Percentiles rank a stretch among this genome's conserved stretches.
phyloP scores from a whole-genome alignment of 345 rosid species.

The Psidium friedrichsthalianum region DNA sequence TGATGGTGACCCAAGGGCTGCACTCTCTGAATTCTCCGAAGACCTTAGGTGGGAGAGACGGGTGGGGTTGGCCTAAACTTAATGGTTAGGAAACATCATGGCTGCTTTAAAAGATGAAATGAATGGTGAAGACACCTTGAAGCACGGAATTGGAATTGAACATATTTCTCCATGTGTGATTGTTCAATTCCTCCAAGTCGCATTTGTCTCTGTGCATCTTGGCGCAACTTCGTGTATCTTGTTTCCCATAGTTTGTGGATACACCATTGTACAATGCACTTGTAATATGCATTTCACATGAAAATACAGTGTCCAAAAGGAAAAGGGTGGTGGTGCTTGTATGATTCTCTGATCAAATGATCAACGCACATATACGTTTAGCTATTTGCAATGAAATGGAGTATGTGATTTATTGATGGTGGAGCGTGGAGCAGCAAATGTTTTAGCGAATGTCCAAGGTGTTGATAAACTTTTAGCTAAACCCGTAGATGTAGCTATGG shows the following conservation, averaged over 20 bases:
- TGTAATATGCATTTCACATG: neutral
- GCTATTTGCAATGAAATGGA: neutral
- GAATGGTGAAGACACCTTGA: neutral
- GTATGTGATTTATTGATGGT: neutral
- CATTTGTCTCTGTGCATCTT: neutral
- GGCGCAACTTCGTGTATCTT: neutral
- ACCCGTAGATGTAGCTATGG: neutral
- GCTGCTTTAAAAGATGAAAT: neutral
- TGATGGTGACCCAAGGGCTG: conserved; percentile 67
- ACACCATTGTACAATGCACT: neutral
- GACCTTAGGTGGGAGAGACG: conserved; percentile 77
- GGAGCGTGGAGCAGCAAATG: neutral
- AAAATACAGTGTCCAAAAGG: neutral
- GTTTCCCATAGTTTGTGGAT: neutral
- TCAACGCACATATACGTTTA: neutral
- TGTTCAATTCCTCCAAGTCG: neutral
- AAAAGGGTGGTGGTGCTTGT: neutral
- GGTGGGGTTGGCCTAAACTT: conserved; percentile 11
- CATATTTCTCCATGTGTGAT: neutral
- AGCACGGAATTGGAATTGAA: neutral
- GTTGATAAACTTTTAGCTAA: neutral
- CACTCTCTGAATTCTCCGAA: conserved; percentile 53
- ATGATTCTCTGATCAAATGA: neutral
- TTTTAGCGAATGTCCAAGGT: neutral
- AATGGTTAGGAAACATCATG: neutral